Base-by-base conservation (phyloP, 2,329 filamentous ascomycete species). In the Trichophyton verrucosum region DNA sequence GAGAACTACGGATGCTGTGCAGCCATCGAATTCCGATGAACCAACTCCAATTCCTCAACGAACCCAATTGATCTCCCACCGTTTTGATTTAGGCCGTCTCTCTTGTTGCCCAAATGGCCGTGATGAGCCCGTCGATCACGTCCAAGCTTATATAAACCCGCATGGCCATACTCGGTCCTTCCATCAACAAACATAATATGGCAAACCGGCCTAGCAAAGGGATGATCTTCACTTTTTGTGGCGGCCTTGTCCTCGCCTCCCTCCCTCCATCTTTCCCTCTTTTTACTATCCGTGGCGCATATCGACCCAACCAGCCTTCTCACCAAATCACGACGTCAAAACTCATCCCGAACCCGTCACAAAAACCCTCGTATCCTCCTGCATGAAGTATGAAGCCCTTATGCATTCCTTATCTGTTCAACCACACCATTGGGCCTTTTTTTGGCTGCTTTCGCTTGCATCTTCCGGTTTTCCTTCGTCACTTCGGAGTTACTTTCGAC, bases 1-100 rank as follows among this genome's bases (percentile, higher is more conserved):
- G 83, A 88, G 62, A 88, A 96, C 73, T 82, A 80, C 69, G 91
- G 92, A 61, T 94, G 90, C 75, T 88, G 88, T 73, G 84, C 85
- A 68, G 87, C 90, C 64, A 83, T 95, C 75, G 94, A 99, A 76
- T 96, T 97, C 73, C 82, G 88, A 75, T 92, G 77, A 61, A 53
- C 22, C 46, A 15, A 7, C 15, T 13, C 8, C n/a, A 38, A 11
- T 46, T n/a, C n/a, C 42, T 46, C 17, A 46, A 46, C 42, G 15
- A 46, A 46, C 33, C n/a, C 38, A n/a, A 27, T 20, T 30, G 33
- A 38, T 57, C 55, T 17, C 55, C 27, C 55, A 17, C 30, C 33
- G 55, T 42, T 57, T 20, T 3, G 49, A 53, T 30, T 53, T 17
- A 15, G 49, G 49, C 49, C 13, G 49, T 17, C 22, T 17, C 4